phyloP scores from a whole-genome alignment of 169 alveolate genomes.

The Plasmodium coatneyi region DNA sequence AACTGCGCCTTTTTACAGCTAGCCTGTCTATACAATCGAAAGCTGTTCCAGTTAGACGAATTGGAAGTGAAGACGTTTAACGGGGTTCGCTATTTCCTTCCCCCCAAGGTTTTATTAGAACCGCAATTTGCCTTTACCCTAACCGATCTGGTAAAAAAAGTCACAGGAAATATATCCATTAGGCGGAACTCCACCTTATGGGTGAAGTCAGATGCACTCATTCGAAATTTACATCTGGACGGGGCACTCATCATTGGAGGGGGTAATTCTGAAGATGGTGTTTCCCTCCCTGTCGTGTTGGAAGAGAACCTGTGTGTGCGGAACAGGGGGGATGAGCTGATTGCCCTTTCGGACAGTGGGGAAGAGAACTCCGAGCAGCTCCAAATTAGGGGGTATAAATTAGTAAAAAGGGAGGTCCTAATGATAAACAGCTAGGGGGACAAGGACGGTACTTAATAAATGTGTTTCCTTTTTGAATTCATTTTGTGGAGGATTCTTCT shows the following conservation, averaged over 20 bases:
- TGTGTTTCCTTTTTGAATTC: neutral
- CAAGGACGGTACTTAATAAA: neutral
- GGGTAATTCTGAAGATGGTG: neutral
- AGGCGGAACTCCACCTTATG: slow-evolving; percentile 34
- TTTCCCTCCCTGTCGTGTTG: slow-evolving; percentile 16
- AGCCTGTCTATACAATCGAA: slow-evolving; percentile 82
- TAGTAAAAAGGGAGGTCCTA: slow-evolving; percentile 31
- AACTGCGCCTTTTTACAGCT: slow-evolving; percentile 81
- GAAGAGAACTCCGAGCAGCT: neutral
- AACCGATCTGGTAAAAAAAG: slow-evolving; percentile 45
- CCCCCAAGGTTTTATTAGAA: slow-evolving; percentile 64
- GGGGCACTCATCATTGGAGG: slow-evolving; percentile 49
- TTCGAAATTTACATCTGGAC: slow-evolving; percentile 26
- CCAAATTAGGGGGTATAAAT: slow-evolving; percentile 25
- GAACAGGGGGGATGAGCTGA: slow-evolving; percentile 47
- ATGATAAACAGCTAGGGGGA: slow-evolving; percentile 7
- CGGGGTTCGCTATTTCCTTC: slow-evolving; percentile 38
- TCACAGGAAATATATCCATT: slow-evolving; percentile 51
- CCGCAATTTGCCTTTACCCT: slow-evolving; percentile 70
- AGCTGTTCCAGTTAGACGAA: slow-evolving; percentile 8
- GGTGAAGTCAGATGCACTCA: slow-evolving; percentile 62
- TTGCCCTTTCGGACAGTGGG: neutral
- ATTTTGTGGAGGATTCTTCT: neutral
- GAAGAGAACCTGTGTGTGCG: slow-evolving; percentile 36
- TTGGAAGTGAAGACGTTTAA: slow-evolving; percentile 12